phyloP scores from a whole-genome alignment of 1,284 basidiomycete species.

The Cutaneotrichosporon mucoides region DNA sequence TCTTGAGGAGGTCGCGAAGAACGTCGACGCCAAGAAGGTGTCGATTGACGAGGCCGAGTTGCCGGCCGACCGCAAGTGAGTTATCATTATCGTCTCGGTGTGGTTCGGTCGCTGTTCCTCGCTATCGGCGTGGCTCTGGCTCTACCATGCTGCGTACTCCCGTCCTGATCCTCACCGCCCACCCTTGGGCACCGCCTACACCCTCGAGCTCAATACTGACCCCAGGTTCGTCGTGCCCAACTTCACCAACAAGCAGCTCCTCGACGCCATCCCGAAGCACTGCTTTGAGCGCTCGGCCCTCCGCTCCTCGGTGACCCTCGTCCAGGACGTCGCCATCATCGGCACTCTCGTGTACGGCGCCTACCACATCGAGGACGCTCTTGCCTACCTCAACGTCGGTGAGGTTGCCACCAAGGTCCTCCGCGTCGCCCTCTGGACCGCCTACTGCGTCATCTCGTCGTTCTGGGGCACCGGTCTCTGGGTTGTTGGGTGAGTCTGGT shows the following conservation, averaged over 20 bases:
- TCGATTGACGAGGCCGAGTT: constrained; percentile 8
- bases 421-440: constrained; percentile 66
- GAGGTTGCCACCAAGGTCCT: constrained; percentile 56
- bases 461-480: constrained; percentile 87
- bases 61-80: constrained; percentile 10
- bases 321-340: constrained; percentile 72
- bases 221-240: constrained; percentile 45
- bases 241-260: constrained; percentile 55
- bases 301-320: constrained; percentile 71
- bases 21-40: constrained; percentile 7
- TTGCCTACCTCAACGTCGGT: constrained; percentile 11
- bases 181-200: neutral
- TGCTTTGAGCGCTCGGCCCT: constrained; percentile 90
- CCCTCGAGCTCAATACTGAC: neutral
- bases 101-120: neutral
- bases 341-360: constrained; percentile 65
- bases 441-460: constrained; percentile 76
- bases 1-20: constrained; percentile 1
- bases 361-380: constrained; percentile 60
- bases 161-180: too few relatives aligned
- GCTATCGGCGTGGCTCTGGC: too few relatives aligned
- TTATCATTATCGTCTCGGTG: neutral
- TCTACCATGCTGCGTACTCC: too few relatives aligned
- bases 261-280: constrained; percentile 77
- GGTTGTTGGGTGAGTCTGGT: constrained; percentile 60